A percentile compares a stretch with the other conserved stretches of the same genome.
phyloP scores from a whole-genome alignment of 495 filamentous ascomycete genomes.

The Aspergillus leporis region DNA sequence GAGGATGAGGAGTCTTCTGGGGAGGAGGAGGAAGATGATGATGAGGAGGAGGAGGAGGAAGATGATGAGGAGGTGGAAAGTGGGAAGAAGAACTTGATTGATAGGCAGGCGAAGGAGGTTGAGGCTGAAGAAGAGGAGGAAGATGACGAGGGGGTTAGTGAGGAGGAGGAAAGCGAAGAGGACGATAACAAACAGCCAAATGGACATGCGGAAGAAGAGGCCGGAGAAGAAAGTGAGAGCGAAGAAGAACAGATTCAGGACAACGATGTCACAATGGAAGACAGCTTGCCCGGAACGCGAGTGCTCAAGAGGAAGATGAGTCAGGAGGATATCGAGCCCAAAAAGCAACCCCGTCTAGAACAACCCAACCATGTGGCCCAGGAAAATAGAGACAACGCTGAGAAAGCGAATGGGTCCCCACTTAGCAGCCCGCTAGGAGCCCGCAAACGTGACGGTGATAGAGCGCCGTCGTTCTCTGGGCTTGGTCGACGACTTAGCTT shows the following conservation, averaged over 20 bases:
- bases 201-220: not conserved
- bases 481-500: slow-evolving; percentile 24
- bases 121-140: not conserved
- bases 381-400: not conserved
- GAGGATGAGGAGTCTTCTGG: not conserved
- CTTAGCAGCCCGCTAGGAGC: slow-evolving; percentile 13
- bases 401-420: slow-evolving; percentile 6
- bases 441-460: slow-evolving; percentile 15
- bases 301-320: slow-evolving; percentile 34
- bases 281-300: not conserved
- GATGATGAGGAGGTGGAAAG: not conserved
- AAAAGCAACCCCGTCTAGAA: slow-evolving; percentile 32
- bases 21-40: not conserved
- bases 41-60: not conserved
- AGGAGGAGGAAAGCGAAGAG: not conserved
- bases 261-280: not conserved
- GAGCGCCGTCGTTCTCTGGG: slow-evolving; percentile 27
- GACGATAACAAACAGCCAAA: not conserved
- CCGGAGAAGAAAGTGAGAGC: not conserved
- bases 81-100: not conserved
- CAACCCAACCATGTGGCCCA: slow-evolving; percentile 8
- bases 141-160: not conserved
- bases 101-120: not conserved
- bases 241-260: not conserved
- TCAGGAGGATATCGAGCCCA: slow-evolving; percentile 16